phyloP scores from a whole-genome alignment of 169 alveolate species.

The Plasmodium fragile region DNA sequence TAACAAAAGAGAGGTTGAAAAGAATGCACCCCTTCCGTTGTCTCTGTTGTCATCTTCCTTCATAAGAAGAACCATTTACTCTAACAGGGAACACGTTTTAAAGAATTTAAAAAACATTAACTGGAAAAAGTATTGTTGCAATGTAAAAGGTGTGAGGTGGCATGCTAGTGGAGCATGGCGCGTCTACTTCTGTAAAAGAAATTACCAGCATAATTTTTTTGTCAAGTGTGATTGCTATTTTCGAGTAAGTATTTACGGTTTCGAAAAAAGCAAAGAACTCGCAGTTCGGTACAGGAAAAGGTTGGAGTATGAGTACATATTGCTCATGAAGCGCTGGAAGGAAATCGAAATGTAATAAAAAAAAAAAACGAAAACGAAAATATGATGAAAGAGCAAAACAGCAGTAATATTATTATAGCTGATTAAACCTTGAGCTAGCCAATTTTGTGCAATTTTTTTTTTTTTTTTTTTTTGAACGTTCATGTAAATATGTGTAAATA shows the following conservation, averaged over 20 bases:
- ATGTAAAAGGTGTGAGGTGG: constrained; percentile 91
- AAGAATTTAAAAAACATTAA: constrained; percentile 85
- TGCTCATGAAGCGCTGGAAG: constrained; percentile 87
- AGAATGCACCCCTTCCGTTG: constrained; percentile 82
- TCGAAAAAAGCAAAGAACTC: constrained; percentile 85
- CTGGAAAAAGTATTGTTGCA: constrained; percentile 89
- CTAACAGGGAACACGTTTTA: constrained; percentile 85
- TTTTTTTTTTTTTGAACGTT: constrained; percentile 14
- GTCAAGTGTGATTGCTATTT: constrained; percentile 88
- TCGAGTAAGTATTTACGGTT: constrained; percentile 87
- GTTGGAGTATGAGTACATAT: constrained; percentile 87
- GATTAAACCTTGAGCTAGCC: neutral
- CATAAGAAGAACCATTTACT: constrained; percentile 84
- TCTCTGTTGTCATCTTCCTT: constrained; percentile 87
- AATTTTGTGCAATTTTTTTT: constrained; percentile 4
- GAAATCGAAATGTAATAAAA: constrained; percentile 77
- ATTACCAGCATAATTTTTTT: constrained; percentile 89
- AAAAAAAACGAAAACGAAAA: constrained; percentile 13
- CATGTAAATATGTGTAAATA: constrained; percentile 14
- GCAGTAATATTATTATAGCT: neutral
- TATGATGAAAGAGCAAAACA: neutral
- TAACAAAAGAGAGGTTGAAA: constrained; percentile 66
- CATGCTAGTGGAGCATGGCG: constrained; percentile 93
- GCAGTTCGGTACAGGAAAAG: constrained; percentile 89
- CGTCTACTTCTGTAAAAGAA: constrained; percentile 88